phyloP scores from a whole-genome alignment of 1,139 yeast species.

The Diutina pseudorugosa region DNA sequence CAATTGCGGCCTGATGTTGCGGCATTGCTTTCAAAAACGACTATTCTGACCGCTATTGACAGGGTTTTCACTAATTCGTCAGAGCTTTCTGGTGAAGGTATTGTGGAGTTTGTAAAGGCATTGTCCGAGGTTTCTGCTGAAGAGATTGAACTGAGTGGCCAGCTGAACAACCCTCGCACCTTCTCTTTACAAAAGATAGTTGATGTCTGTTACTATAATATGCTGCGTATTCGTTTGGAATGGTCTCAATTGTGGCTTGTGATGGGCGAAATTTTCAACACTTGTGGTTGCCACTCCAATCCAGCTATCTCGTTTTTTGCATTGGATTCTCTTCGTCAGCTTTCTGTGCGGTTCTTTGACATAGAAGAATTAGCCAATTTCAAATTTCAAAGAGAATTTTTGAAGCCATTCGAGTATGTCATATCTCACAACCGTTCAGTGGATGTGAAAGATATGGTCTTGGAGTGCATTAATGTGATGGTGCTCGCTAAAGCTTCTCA shows the following conservation, averaged over 20 bases:
- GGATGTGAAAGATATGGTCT: slow-evolving; percentile 78
- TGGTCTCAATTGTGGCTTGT: slow-evolving; percentile 95
- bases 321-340: slow-evolving; percentile 83
- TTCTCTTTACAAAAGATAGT: slow-evolving; percentile 91
- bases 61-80: slow-evolving; percentile 79
- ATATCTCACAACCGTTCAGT: slow-evolving; percentile 53
- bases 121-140: slow-evolving; percentile 79
- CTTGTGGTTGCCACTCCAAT: slow-evolving; percentile 73
- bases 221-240: slow-evolving; percentile 91
- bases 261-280: slow-evolving; percentile 83
- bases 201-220: slow-evolving; percentile 93
- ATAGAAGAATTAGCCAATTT: slow-evolving; percentile 91
- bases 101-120: slow-evolving; percentile 78
- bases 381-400: slow-evolving; percentile 88
- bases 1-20: slow-evolving; percentile 28
- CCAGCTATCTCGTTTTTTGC: slow-evolving; percentile 79
- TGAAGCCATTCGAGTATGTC: slow-evolving; percentile 81
- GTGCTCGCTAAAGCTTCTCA: slow-evolving; percentile 61
- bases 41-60: slow-evolving; percentile 76
- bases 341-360: slow-evolving; percentile 84
- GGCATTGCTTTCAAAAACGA: slow-evolving; percentile 54
- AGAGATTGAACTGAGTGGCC: slow-evolving; percentile 84
- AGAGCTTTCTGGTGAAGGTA: slow-evolving; percentile 69
- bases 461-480: slow-evolving; percentile 84
- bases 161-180: slow-evolving; percentile 73